Evolutionary conservation across 78 protist species (phyloP).

Genomic region (Pirum gemmata): DNA sequence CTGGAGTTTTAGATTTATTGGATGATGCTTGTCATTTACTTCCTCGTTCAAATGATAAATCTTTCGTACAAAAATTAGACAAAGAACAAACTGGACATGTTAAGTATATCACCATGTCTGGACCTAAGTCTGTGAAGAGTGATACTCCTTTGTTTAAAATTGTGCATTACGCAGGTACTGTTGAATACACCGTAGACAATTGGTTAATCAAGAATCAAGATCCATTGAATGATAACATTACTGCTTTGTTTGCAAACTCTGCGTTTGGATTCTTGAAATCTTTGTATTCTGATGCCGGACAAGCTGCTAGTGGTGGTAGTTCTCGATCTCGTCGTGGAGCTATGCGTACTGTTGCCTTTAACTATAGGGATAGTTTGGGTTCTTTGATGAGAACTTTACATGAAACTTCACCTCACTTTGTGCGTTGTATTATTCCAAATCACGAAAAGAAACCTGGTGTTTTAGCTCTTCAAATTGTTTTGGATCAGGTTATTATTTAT

Average conservation of each 20-base stretch:
- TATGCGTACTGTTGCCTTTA: conserved; percentile 67
- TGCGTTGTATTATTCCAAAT: conserved; percentile 86
- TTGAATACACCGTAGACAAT: conserved; percentile 55
- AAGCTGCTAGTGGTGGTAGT: conserved; percentile 36
- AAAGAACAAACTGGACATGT: conserved; percentile 49
- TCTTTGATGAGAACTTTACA: conserved; percentile 69
- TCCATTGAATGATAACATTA: conserved; percentile 64
- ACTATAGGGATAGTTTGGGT: conserved; percentile 62
- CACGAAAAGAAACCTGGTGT: conserved; percentile 66
- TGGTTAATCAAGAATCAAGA: conserved; percentile 74
- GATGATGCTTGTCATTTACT: conserved; percentile 73
- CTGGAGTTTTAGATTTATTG: conserved; percentile 68
- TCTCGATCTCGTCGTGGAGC: conserved; percentile 57
- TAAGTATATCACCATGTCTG: conserved; percentile 47
- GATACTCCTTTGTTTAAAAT: conserved; percentile 28
- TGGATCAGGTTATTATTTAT: too few relatives aligned
- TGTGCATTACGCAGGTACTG: conserved; percentile 75
- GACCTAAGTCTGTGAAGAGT: conserved; percentile 51
- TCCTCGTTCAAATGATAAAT: conserved; percentile 35
- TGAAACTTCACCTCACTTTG: conserved; percentile 77
- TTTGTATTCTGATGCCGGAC: conserved; percentile 44
- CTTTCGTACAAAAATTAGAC: conserved; percentile 38
- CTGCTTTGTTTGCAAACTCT: conserved; percentile 46
- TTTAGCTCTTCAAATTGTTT: conserved; percentile 46
- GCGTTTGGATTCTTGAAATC: conserved; percentile 5